phyloP scores from a whole-genome alignment of 2,329 filamentous ascomycete genomes.

The Ophiostoma australiae region DNA sequence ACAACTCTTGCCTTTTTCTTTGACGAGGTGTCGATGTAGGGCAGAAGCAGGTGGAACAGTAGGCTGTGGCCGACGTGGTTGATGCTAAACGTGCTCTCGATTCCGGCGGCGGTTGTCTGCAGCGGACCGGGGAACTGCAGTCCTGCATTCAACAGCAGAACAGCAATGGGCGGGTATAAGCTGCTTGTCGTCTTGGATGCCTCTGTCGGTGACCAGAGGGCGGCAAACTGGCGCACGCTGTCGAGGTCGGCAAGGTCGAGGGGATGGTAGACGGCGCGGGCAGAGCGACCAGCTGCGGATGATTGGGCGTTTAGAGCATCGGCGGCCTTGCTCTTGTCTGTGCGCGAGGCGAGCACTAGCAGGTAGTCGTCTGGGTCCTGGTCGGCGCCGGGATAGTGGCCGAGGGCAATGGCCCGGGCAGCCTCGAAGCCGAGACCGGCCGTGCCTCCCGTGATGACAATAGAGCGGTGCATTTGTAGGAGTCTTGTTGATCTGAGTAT shows the following conservation, averaged over 20 bases:
- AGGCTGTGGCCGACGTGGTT: slow-evolving; percentile 45
- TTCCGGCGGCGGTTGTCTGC: slow-evolving; percentile 29
- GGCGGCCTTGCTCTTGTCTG: slow-evolving; percentile 17
- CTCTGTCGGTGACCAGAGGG: slow-evolving; percentile 11
- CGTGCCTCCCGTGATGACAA: slow-evolving; percentile 24
- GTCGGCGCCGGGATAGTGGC: slow-evolving; percentile 16
- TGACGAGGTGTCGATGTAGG: slow-evolving; percentile 32
- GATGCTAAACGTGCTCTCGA: slow-evolving; percentile 47
- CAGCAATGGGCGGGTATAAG: slow-evolving; percentile 12
- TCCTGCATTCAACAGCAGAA: slow-evolving; percentile 17
- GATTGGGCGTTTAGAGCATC: slow-evolving; percentile 11
- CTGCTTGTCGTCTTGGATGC: neutral
- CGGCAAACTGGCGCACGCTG: slow-evolving; percentile 19
- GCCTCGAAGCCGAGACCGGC: slow-evolving; percentile 20
- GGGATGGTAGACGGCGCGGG: slow-evolving; percentile 13
- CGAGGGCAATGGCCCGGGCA: slow-evolving; percentile 19
- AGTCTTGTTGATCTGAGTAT: neutral
- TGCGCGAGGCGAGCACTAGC: slow-evolving; percentile 13
- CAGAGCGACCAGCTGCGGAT: neutral
- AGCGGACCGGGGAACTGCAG: slow-evolving; percentile 21
- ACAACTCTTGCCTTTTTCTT: slow-evolving; percentile 38
- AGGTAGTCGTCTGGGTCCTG: slow-evolving; percentile 13
- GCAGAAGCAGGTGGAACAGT: slow-evolving; percentile 42
- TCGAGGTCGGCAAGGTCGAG: slow-evolving; percentile 21
- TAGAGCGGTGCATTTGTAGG: slow-evolving; percentile 16